These are phyloP conservation scores for Dothideomycetes sp. DNA, from an alignment of 2,329 filamentous ascomycete species.

Conservation along the genomic window DNA sequence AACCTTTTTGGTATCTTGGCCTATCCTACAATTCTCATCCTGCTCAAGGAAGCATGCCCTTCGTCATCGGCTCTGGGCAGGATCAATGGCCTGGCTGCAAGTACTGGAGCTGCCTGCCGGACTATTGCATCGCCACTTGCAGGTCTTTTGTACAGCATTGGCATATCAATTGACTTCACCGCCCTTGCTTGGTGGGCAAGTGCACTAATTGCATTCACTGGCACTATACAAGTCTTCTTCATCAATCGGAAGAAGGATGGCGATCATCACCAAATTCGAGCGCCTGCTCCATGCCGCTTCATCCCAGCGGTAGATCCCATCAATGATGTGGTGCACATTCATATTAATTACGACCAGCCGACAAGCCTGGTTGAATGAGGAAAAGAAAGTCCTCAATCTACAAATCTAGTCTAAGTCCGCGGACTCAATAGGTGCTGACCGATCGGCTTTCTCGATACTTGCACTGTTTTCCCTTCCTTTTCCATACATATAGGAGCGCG, in stretches of 20 bases:
- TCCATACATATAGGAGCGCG: no score
- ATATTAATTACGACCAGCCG: conserved; percentile 11
- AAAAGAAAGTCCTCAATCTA: no score
- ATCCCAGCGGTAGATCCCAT: conserved; percentile 14
- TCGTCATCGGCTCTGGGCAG: conserved; percentile 52
- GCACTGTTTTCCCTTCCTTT: no score
- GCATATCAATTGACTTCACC: conserved; percentile 45
- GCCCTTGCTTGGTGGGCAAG: conserved; percentile 55
- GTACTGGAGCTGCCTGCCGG: conserved; percentile 59
- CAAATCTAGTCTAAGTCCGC: no score
- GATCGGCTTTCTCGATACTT: no score
- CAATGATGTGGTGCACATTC: conserved; percentile 13
- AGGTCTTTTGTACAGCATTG: conserved; percentile 54
- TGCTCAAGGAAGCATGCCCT: conserved; percentile 62
- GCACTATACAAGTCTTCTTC: conserved; percentile 45
- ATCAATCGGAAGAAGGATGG: conserved; percentile 39
- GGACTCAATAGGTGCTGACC: no score
- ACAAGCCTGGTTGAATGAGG: no score
- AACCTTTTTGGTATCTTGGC: conserved; percentile 59
- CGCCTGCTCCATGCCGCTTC: conserved; percentile 17
- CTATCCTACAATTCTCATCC: conserved; percentile 57
- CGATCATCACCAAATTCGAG: conserved; percentile 15
- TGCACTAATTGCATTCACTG: conserved; percentile 43
- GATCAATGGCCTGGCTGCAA: conserved; percentile 63
- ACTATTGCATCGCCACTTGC: conserved; percentile 58